Base-by-base conservation (phyloP, 768 basidiomycete genomes). In the Leucocoprinus leucothites region DNA sequence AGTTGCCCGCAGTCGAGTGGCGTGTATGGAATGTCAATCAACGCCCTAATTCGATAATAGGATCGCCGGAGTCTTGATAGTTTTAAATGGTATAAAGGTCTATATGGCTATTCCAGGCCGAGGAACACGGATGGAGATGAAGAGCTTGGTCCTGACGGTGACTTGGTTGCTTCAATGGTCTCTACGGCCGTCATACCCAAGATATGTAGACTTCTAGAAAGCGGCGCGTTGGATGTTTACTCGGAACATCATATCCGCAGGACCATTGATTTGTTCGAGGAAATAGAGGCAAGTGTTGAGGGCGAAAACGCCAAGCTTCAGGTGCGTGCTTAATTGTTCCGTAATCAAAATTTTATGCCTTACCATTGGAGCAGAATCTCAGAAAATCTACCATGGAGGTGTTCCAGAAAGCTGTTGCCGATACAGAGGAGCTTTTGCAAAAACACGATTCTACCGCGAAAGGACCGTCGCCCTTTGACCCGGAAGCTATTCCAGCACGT, bases 131-230 rank as follows among this genome's bases (percentile, higher is more conserved):
- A 63, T 31, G 57, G 40, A 41, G 58, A 72, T 4, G 75, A 71
- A 16, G 83, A 85, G 51, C 69, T 91, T 19, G 89, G 91, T 1
- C 83, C 89, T 0, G 92, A 94, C 57, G 93, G 90, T 8, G 94
- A 97, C 64, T 74, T 97, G 21, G 88, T 94, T 31, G 83, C 90
- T 11, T 85, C 89, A 0, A 93, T 95, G 86, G 80, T 95, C 16
- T 85, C 89, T n/a, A 90, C 89, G 0, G 84, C 86, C 0, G 74
- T 95, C 41, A 82, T 89, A 35, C 92, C 94, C 8, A 76, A 86
- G 46, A 64, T 97, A 8, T 81, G 79, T 64, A 89, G 83, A 61
- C 64, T 90, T 21, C 65, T 97, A n/a, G 83, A 87, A 54, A 78
- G 77, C n/a, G 94, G 94, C 22, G 88, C 80, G 3, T 74, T 94